These are phyloP conservation scores for Penicillium griseofulvum DNA, from an alignment of 2,329 filamentous ascomycete species.

Conservation along the genomic window DNA sequence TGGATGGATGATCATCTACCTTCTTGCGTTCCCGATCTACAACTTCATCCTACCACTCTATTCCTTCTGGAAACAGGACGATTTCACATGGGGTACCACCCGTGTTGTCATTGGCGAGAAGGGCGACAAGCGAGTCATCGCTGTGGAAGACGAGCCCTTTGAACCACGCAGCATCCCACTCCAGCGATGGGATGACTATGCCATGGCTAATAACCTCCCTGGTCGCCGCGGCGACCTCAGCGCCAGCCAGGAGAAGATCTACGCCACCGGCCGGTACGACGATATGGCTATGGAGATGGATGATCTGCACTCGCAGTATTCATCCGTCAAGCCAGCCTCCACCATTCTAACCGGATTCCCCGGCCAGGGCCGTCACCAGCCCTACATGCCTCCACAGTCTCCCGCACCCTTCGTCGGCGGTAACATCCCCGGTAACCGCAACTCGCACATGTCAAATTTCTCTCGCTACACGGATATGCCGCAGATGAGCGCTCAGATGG, in stretches of 20 bases:
- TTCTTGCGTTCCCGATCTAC: slow-evolving; percentile 92
- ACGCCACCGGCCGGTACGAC: slow-evolving; percentile 62
- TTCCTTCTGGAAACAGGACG: slow-evolving; percentile 99
- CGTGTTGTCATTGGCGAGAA: slow-evolving; percentile 95
- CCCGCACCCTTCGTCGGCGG: slow-evolving; percentile 66
- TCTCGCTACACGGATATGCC: slow-evolving; percentile 64
- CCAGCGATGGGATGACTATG: slow-evolving; percentile 97
- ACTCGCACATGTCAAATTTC: slow-evolving; percentile 69
- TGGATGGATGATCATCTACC: slow-evolving; percentile 99
- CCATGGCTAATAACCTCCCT: slow-evolving; percentile 78
- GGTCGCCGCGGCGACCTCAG: slow-evolving; percentile 73
- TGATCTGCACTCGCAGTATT: slow-evolving; percentile 95
- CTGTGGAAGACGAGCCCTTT: slow-evolving; percentile 77
- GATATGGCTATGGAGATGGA: slow-evolving; percentile 86
- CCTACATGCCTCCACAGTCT: slow-evolving; percentile 80
- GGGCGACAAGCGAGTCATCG: slow-evolving; percentile 84
- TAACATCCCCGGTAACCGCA: slow-evolving; percentile 52
- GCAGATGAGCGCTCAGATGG: slow-evolving; percentile 29
- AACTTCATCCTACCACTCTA: slow-evolving; percentile 88
- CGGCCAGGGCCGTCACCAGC: slow-evolving; percentile 54
- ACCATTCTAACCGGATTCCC: slow-evolving; percentile 85
- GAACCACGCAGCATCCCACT: slow-evolving; percentile 90
- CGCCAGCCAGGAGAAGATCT: slow-evolving; percentile 61
- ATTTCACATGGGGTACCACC: slow-evolving; percentile 98
- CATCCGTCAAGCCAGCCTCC: slow-evolving; percentile 79